phyloP scores from a whole-genome alignment of 352 stramenopile species.

The Pythium myriotylum region DNA sequence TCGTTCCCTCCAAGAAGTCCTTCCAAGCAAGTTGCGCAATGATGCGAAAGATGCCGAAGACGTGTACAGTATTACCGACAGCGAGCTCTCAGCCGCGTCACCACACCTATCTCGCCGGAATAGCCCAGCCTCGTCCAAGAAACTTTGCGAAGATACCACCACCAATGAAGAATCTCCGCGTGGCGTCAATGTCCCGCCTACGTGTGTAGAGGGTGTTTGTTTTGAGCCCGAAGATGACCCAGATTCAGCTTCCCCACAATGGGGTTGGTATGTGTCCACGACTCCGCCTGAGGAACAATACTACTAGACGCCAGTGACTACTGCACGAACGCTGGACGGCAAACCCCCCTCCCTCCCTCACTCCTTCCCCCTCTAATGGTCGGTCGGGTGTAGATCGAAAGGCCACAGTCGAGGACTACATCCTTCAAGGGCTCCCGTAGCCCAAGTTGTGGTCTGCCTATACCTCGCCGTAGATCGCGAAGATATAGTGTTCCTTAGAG shows the following conservation, averaged over 20 bases:
- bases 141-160: constrained; percentile 40
- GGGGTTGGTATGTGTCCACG: constrained; percentile 84
- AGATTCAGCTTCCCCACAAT: constrained; percentile 58
- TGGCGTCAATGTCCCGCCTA: constrained; percentile 26
- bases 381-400: no score
- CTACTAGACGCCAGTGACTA: constrained; percentile 11
- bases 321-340: no score
- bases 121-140: constrained; percentile 29
- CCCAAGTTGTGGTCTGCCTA: no score
- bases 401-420: no score
- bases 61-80: constrained; percentile 67
- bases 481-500: no score
- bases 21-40: constrained; percentile 24
- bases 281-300: constrained; percentile 80
- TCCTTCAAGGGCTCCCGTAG: no score
- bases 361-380: no score
- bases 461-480: no score
- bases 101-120: constrained; percentile 30
- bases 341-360: no score
- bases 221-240: constrained; percentile 36
- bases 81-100: constrained; percentile 52
- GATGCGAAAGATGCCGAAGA: constrained; percentile 39
- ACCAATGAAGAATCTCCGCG: constrained; percentile 27
- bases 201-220: constrained; percentile 29
- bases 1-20: constrained; percentile 17